Base-by-base conservation (phyloP, 23 red algal genomes). In the Gracilaria gracilis region DNA sequence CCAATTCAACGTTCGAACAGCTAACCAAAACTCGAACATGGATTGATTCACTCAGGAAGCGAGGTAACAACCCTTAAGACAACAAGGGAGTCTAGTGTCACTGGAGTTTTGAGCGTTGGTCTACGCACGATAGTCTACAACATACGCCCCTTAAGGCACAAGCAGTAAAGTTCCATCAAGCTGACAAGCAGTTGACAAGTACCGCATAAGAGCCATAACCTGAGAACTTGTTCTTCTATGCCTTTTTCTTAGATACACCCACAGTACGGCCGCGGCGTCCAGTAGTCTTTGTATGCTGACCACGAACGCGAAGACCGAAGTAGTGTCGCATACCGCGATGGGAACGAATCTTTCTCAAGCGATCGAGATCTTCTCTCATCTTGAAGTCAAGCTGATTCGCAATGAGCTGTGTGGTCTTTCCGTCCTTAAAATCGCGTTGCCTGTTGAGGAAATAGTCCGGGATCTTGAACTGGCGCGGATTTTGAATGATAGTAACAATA, bases 231-330 rank as follows among this genome's bases (percentile, higher is more conserved):
- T 37, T 49, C 5, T 7, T 34, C 50, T 79, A 90, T 54, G 93
- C 84, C 93, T 90, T 88, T 75, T 95, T 98, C 85, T 96, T 96
- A 53, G 77, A 87, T 65, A 99, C 97, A 96, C 97, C 97, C 42
- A 99, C 97, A 35, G 97, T 99, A 57, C 94, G 91, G 61, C 97
- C 97, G 42, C 91, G 83, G 53, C 97, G 90, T 36, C 97, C 97
- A 50, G 97, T 99, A 31, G 97, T 99, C 97, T 99, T 99, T 24
- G 97, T 99, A 70, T 95, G 94, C 93, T 99, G 97, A 48, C 97
- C 97, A 42, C 97, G 90, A 13, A 99, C 97, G 40, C 97, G 90
- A 37, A 99, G 87, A 24, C 97, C 97, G 64, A 86, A 94, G 57
- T 95, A 96, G 67, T 99, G 97, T 49, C 97, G 78, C 88, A 99